Evolutionary conservation across 108 stramenopile species (phyloP), one percentile per base, ranked within the genome.

Genomic region (Cylindrotheca closterium): DNA sequence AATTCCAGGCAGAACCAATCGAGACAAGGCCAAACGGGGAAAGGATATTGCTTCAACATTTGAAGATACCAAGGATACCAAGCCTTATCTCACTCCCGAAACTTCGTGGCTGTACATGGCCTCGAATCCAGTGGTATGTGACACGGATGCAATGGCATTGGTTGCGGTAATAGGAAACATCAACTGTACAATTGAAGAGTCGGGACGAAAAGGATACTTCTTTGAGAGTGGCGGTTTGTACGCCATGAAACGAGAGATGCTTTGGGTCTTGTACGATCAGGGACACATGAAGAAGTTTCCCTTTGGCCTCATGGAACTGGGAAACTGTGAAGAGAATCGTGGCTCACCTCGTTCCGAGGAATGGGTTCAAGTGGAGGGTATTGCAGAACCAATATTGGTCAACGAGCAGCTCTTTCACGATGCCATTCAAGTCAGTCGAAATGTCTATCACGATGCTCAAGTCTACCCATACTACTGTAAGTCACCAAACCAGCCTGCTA

Each of bases 71-170:
- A 37, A 30, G 19, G 42, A n/a, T 1, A 7, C 57, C 28, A 58
- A 30, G 4, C 48, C 50, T 30, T 15, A 42, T 42, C 22, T 83
- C 18, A 68, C 68, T 21, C 71, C 82, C 1, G 74, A 85, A 68
- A 77, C 69, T 15, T 82, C 79, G 4, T 85, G 84, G 84, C 53
- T 85, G 17, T 85, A 85, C 70, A 85, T 85, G 84, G 65, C 70
- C 21, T 55, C 52, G 17, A 74, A 86, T 71, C 61, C 85, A 22
- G 75, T 86, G 4, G 15, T 82, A 23, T 86, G 85, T 46, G 33
- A 66, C 4, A 70, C 58, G 30, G 30, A 71, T 21, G 34, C 32
- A 22, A 86, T 83, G 81, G 60, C 67, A 0, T 24, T 86, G 34
- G 85, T 79, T 0, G 81, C 79, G 1, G 52, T 80, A 26, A 47